phyloP scores from a whole-genome alignment of 139 green algal species.

The Tetradesmus obliquus region DNA sequence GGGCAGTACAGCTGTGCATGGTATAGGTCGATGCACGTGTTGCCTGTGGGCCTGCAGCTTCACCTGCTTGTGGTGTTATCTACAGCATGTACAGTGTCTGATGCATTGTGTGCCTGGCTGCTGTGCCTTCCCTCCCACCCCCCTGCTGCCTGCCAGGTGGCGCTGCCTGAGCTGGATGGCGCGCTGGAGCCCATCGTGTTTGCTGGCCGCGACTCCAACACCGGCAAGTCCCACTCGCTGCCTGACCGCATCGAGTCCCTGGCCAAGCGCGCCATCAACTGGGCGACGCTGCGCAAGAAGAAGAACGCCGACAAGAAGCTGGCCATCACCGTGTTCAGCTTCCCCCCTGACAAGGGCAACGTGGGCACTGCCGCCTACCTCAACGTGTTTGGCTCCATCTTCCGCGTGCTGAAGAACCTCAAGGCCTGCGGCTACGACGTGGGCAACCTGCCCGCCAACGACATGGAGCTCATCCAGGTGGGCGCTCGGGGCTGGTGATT shows the following conservation, averaged over 20 bases:
- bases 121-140: background rate
- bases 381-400: constrained; percentile 99
- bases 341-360: constrained; percentile 99
- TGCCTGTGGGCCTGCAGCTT: background rate
- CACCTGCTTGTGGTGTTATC: background rate
- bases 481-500: background rate
- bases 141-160: constrained; percentile 84
- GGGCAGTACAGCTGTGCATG: background rate
- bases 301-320: constrained; percentile 96
- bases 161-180: constrained; percentile 98
- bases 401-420: constrained; percentile 87
- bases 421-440: constrained; percentile 95
- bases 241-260: constrained; percentile 94
- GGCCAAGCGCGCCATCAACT: constrained; percentile 94
- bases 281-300: constrained; percentile 94
- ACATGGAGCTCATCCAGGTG: constrained; percentile 90
- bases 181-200: constrained; percentile 99
- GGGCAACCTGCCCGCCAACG: constrained; percentile 79
- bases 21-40: background rate
- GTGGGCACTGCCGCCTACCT: constrained; percentile 99
- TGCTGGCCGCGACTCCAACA: constrained; percentile 95
- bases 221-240: constrained; percentile 98
- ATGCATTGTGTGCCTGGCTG: background rate
- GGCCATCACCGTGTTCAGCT: constrained; percentile 93
- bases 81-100: background rate